Conservation (phyloP, 2,329 filamentous ascomycete genomes). For the Aspergillus felis region DNA sequence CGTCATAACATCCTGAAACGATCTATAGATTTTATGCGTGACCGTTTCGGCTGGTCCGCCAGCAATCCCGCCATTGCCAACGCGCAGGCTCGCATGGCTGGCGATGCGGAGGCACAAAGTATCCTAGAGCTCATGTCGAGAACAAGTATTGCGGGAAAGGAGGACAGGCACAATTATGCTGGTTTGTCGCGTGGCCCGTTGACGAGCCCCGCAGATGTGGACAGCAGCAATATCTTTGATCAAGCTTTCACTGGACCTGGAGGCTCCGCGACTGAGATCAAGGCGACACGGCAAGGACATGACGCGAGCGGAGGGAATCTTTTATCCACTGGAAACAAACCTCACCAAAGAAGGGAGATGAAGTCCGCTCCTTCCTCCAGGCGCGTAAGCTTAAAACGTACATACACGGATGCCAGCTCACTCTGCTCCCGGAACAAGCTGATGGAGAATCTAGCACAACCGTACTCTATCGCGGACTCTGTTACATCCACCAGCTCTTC, state of each 20-base stretch:
- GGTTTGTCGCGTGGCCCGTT: slow-evolving; percentile 59
- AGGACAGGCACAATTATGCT: slow-evolving; percentile 43
- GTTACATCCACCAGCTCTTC: slow-evolving; percentile 35
- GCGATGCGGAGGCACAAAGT: slow-evolving; percentile 81
- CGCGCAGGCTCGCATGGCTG: slow-evolving; percentile 75
- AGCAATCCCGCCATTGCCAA: slow-evolving; percentile 72
- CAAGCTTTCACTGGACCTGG: slow-evolving; percentile 61
- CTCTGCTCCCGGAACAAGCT: slow-evolving; percentile 76
- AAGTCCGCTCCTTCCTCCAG: slow-evolving; percentile 51
- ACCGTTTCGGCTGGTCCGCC: slow-evolving; percentile 78
- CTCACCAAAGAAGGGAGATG: slow-evolving; percentile 28
- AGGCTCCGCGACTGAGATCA: slow-evolving; percentile 16
- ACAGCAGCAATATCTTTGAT: slow-evolving; percentile 79
- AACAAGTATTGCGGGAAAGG: slow-evolving; percentile 71
- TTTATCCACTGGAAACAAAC: slow-evolving; percentile 28
- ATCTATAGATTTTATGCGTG: slow-evolving; percentile 94
- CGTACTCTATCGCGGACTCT: slow-evolving; percentile 61
- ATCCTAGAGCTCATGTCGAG: slow-evolving; percentile 85
- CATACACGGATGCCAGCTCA: slow-evolving; percentile 77
- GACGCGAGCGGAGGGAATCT: slow-evolving; percentile 20
- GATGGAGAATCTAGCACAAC: slow-evolving; percentile 78
- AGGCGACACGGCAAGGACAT: slow-evolving; percentile 18
- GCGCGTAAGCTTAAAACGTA: slow-evolving; percentile 72
- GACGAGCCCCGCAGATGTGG: slow-evolving; percentile 72
- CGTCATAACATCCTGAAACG: slow-evolving; percentile 90